A percentile compares a stretch with the other conserved stretches of the same genome.
Conservation (phyloP, 768 basidiomycete genomes). For the Solioccasus polychromus region DNA sequence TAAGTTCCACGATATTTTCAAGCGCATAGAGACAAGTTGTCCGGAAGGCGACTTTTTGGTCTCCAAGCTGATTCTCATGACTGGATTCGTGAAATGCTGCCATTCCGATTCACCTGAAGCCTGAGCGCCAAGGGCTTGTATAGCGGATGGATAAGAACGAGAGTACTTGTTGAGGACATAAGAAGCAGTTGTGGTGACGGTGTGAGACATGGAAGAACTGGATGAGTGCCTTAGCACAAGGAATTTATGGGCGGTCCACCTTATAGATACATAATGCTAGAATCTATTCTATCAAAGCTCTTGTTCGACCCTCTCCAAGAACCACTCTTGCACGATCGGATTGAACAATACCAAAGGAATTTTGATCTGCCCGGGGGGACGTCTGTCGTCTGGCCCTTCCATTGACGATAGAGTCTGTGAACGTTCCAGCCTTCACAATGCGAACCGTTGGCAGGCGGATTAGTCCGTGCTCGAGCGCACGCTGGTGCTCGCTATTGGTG, state of each 20-base stretch:
- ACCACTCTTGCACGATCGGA: conserved; percentile 11
- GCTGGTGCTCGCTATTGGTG: neutral
- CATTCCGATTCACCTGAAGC: conserved; percentile 48
- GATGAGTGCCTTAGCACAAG: too few relatives aligned
- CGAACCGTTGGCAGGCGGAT: conserved; percentile 20
- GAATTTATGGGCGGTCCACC: too few relatives aligned
- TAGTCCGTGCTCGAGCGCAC: neutral
- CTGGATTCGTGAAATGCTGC: conserved; percentile 77
- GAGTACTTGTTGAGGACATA: conserved; percentile 66
- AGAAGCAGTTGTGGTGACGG: conserved; percentile 54
- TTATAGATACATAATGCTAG: too few relatives aligned
- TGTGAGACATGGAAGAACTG: conserved; percentile 31
- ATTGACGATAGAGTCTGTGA: conserved; percentile 16
- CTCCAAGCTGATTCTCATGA: conserved; percentile 62
- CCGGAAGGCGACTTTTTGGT: conserved; percentile 47
- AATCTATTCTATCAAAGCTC: too few relatives aligned
- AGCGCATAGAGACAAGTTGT: conserved; percentile 58
- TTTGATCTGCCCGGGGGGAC: conserved; percentile 12
- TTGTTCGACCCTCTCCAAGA: conserved; percentile 12
- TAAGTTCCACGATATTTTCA: conserved; percentile 66
- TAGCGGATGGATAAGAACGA: conserved; percentile 52
- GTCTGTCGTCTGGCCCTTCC: conserved; percentile 6
- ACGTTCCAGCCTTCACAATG: conserved; percentile 18
- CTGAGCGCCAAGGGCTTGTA: conserved; percentile 11
- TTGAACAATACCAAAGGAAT: conserved; percentile 10